These are phyloP conservation scores for Babesia bovis DNA, from an alignment of 169 alveolate genomes.

Conservation along the genomic window DNA sequence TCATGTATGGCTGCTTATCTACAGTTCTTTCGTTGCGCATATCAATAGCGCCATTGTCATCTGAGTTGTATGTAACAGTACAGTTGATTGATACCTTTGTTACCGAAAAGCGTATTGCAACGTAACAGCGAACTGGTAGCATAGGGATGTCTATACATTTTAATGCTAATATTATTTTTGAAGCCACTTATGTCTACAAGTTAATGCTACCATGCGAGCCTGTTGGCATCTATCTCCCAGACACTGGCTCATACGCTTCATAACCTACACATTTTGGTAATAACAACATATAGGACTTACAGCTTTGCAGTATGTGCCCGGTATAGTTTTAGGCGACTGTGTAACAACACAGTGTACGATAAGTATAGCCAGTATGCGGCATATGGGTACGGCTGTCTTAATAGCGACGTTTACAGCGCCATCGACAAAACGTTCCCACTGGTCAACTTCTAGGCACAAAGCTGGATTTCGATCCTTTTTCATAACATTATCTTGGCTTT, in stretches of 20 bases:
- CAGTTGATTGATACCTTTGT: constrained; percentile 7
- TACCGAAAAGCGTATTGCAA: constrained; percentile 43
- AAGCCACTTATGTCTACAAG: constrained; percentile 52
- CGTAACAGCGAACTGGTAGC: constrained; percentile 25
- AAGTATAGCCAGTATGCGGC: constrained; percentile 46
- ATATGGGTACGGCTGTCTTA: constrained; percentile 26
- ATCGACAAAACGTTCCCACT: constrained; percentile 22
- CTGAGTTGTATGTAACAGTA: not conserved
- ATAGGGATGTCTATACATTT: constrained; percentile 46
- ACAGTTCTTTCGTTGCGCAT: constrained; percentile 13
- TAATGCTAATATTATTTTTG: not conserved
- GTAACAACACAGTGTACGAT: constrained; percentile 22
- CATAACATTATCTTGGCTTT: no score
- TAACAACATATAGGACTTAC: constrained; percentile 1
- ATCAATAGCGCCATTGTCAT: constrained; percentile 25
- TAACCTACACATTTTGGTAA: constrained; percentile 33
- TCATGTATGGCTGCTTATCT: constrained; percentile 16
- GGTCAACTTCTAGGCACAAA: not conserved
- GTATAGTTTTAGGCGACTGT: constrained; percentile 6
- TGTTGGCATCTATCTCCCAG: constrained; percentile 46
- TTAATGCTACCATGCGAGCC: constrained; percentile 46
- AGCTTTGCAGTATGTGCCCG: not conserved
- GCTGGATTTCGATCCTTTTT: not conserved
- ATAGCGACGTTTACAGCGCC: constrained; percentile 19
- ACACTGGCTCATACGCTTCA: constrained; percentile 41